Conservation (phyloP, 2,329 filamentous ascomycete genomes). For the Anthostomella pinea region DNA sequence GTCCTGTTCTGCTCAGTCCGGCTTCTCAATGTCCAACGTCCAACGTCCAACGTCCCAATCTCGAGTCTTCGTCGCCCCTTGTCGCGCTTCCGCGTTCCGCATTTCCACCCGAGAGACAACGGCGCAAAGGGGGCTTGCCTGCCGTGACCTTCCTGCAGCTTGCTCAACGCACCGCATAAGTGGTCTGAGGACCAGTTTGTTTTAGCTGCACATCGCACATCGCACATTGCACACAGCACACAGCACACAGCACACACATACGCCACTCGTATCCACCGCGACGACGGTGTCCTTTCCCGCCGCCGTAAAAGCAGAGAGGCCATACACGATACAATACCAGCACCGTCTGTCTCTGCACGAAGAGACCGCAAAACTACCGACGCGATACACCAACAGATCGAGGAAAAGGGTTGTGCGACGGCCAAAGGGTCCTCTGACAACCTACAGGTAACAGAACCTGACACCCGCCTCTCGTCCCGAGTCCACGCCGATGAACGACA, state of each 20-base stretch:
- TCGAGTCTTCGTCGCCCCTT: too few species aligned
- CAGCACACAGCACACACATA: conserved; percentile 6
- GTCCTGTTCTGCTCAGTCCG: too few species aligned
- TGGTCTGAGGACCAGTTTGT: conserved; percentile 22
- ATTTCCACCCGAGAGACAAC: conserved; percentile 29
- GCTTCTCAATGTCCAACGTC: too few species aligned
- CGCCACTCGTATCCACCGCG: conserved; percentile 3
- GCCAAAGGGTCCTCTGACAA: conserved; percentile 7
- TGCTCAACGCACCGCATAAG: conserved; percentile 28
- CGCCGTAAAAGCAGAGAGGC: not conserved
- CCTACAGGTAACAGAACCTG: conserved; percentile 7
- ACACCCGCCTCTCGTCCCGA: conserved; percentile 1
- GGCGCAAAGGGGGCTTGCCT: conserved; percentile 24
- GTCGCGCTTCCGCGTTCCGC: conserved; percentile 14
- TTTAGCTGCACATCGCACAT: too few species aligned
- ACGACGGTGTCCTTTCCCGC: not conserved
- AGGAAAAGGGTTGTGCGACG: conserved; percentile 2
- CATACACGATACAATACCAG: conserved; percentile 1
- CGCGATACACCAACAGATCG: conserved; percentile 6
- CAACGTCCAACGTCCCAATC: too few species aligned
- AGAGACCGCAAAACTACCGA: conserved; percentile 18
- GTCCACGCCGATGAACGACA: not conserved
- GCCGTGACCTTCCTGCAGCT: too few species aligned
- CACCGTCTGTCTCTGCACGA: conserved; percentile 18
- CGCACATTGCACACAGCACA: conserved; percentile 8